Base-by-base conservation (phyloP, 1,284 basidiomycete genomes). In the Trichosporon asahii region DNA sequence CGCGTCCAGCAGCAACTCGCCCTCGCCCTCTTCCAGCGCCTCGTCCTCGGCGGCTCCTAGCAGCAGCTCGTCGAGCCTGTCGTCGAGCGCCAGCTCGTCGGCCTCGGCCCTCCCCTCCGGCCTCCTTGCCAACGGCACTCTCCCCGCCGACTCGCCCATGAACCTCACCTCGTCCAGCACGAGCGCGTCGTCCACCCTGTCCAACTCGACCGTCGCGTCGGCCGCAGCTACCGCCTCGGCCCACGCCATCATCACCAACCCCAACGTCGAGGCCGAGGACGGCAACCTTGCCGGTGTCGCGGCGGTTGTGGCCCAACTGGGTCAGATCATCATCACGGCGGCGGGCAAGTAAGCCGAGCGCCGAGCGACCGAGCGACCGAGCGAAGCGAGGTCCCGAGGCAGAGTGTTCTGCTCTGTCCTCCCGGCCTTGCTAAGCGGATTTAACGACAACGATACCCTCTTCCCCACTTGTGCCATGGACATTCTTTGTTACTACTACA, bases 41-140 rank as follows among this genome's bases (percentile, higher is more conserved):
- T n/a, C 57, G 15, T 33, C 57, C 27, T 33, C 57, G 57, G 23
- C 27, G 27, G 57, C 27, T 31, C 23, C 57, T 61, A 61, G 57
- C 57, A 61, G 57, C 57, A 61, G 29, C 57, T 61, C 57, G 57
- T n/a, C 57, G 57, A 61, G 57, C 55, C 23, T 37, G 35, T 37
- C 55, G 27, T 27, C 55, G 3, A 60, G 55, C 55, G 25, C 23
- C 55, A 60, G 27, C 55, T 29, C 27, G 11, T 60, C 55, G 11
- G 25, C 55, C 6, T 61, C 29, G 14, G 57, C 57, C 8, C 57
- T 31, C 15, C 15, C 57, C 29, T 61, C 57, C 4, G 57, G 29
- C 29, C 57, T 61, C 15, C 18, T 61, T 12, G 3, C 3, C 15
- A 61, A 61, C 57, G 57, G 27, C 57, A 61, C 57, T 15, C 57